A percentile compares a stretch with the other conserved stretches of the same genome.
Evolutionary conservation across 2,329 filamentous ascomycete genomes (phyloP).

Genomic region (Remersonia thermophila): DNA sequence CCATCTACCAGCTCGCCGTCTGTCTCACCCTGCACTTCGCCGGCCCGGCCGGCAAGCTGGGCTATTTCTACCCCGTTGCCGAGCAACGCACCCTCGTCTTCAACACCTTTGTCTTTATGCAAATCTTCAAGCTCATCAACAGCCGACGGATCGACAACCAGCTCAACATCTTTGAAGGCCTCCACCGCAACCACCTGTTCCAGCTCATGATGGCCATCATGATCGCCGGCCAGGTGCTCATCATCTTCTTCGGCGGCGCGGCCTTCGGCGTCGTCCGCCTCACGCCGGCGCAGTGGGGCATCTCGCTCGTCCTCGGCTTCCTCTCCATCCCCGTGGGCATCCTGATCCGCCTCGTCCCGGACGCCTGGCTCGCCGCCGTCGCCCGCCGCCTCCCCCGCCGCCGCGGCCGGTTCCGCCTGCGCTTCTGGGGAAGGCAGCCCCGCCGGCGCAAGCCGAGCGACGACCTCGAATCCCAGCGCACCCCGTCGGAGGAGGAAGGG

Average conservation of each 20-base stretch:
- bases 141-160: constrained; percentile 88
- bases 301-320: constrained; percentile 71
- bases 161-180: constrained; percentile 90
- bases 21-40: constrained; percentile 51
- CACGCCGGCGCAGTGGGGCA: constrained; percentile 66
- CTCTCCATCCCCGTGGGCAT: constrained; percentile 79
- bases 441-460: background rate
- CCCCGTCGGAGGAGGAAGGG: constrained; percentile 35
- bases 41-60: constrained; percentile 36
- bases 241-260: constrained; percentile 71
- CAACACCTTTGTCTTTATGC: constrained; percentile 99
- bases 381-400: constrained; percentile 19
- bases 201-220: constrained; percentile 74
- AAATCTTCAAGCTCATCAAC: constrained; percentile 75
- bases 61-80: background rate
- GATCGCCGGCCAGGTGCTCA: constrained; percentile 79
- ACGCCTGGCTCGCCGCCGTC: constrained; percentile 46
- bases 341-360: constrained; percentile 70
- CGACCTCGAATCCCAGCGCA: constrained; percentile 38
- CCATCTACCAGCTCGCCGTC: constrained; percentile 56
- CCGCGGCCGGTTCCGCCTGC: background rate
- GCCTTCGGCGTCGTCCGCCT: constrained; percentile 66
- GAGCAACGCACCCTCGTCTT: constrained; percentile 64
- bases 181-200: constrained; percentile 80
- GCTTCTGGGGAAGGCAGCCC: background rate